These are phyloP conservation scores for Phytophthora europaea DNA, from an alignment of 352 stramenopile species.

Conservation along the genomic window DNA sequence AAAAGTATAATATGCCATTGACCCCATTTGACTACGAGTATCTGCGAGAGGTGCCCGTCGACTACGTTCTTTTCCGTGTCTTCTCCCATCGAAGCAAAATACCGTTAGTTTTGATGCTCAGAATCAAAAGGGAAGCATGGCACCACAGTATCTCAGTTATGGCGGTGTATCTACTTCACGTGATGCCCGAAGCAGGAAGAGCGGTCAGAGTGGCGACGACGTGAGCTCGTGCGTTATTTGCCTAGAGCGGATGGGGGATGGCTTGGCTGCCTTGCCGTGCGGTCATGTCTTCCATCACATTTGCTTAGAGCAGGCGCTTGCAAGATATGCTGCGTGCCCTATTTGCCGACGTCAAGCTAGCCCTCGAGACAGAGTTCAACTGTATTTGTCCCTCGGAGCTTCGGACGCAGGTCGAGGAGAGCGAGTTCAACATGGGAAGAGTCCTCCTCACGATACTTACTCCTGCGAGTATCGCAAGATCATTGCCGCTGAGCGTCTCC, in stretches of 20 bases:
- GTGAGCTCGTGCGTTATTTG: slow-evolving; percentile 45
- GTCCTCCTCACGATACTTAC: background rate
- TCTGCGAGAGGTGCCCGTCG: slow-evolving; percentile 17
- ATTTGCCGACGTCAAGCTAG: slow-evolving; percentile 44
- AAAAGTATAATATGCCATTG: slow-evolving; percentile 39
- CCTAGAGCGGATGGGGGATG: slow-evolving; percentile 44
- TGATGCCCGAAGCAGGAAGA: background rate
- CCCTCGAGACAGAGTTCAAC: slow-evolving; percentile 20
- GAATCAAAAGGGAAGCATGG: background rate
- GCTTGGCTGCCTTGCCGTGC: slow-evolving; percentile 44
- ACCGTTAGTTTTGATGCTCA: background rate
- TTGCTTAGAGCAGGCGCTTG: slow-evolving; percentile 39
- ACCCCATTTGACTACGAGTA: background rate
- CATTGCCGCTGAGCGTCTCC: slow-evolving; percentile 15
- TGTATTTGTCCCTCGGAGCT: slow-evolving; percentile 42
- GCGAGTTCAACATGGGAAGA: background rate
- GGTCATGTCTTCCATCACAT: slow-evolving; percentile 57
- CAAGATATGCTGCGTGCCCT: slow-evolving; percentile 32
- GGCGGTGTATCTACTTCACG: too few species aligned
- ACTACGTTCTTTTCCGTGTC: slow-evolving; percentile 10
- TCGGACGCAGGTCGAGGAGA: background rate
- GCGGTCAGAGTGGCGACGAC: slow-evolving; percentile 1
- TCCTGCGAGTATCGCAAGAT: background rate
- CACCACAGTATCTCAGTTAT: too few species aligned
- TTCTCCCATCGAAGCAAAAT: slow-evolving; percentile 17